These are phyloP conservation scores for Beauveria scarabaeidicola DNA, from an alignment of 2,329 filamentous ascomycete genomes.

Conservation along the genomic window DNA sequence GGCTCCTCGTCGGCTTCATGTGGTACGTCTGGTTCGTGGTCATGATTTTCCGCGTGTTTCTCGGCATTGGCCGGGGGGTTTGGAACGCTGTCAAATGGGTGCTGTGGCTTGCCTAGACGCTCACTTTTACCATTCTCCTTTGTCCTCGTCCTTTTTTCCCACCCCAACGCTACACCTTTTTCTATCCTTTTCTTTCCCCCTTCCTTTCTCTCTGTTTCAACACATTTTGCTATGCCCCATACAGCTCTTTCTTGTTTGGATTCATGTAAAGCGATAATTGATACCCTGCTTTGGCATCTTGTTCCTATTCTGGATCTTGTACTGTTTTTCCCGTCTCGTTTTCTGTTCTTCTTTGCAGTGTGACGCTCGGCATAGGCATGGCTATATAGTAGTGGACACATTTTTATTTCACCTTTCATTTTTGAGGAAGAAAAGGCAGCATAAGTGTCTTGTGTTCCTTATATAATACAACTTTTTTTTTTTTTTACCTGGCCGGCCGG, in stretches of 20 bases:
- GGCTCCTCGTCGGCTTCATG: conserved; percentile 79
- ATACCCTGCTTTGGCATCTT: conserved; percentile 8
- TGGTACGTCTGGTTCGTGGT: conserved; percentile 94
- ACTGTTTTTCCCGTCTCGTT: not conserved
- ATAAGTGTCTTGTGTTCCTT: not conserved
- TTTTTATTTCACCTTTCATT: not conserved
- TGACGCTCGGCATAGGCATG: not conserved
- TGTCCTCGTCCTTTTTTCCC: not conserved
- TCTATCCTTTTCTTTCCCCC: not conserved
- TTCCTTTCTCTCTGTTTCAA: not conserved
- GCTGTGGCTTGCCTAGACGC: conserved; percentile 48
- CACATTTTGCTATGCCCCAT: too few relatives aligned
- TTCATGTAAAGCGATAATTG: not conserved
- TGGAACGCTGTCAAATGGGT: conserved; percentile 65
- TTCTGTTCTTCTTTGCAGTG: not conserved
- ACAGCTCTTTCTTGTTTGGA: not conserved
- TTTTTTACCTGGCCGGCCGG: too few relatives aligned
- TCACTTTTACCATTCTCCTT: not conserved
- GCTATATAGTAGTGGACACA: not conserved
- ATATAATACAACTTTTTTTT: not conserved
- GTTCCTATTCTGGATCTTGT: not conserved
- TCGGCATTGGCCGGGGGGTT: conserved; percentile 53
- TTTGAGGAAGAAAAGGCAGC: not conserved
- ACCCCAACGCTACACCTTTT: not conserved
- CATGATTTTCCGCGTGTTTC: conserved; percentile 59